phyloP scores from a whole-genome alignment of 345 rosid species.

The Camelina neglecta region DNA sequence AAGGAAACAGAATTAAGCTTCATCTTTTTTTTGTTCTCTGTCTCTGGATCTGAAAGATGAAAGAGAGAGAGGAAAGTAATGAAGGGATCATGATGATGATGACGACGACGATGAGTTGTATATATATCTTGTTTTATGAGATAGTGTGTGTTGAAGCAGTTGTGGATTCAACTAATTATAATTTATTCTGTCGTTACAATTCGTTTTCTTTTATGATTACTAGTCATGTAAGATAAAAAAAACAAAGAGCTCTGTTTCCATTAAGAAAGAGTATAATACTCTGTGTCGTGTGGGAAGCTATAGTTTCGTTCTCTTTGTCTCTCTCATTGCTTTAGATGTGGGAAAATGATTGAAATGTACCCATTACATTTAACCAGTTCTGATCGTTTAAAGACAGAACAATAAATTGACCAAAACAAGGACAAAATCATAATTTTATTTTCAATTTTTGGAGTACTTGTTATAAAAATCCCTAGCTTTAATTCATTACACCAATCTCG shows the following conservation, averaged over 20 bases:
- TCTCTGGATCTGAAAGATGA: slow-evolving; percentile 19
- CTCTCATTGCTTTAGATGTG: slow-evolving; percentile 3
- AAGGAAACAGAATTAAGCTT: slow-evolving; percentile 30
- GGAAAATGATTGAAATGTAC: slow-evolving; percentile 18
- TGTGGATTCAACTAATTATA: slow-evolving; percentile 9
- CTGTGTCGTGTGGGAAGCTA: slow-evolving; percentile 6
- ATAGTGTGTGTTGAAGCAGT: slow-evolving; percentile 32
- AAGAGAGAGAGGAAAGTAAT: slow-evolving; percentile 16
- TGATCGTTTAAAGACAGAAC: too few species aligned
- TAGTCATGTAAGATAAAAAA: background rate
- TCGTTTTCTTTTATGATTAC: background rate
- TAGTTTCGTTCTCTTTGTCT: too few species aligned
- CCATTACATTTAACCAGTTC: too few species aligned
- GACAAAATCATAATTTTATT: too few species aligned
- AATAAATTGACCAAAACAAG: too few species aligned
- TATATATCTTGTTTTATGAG: slow-evolving; percentile 17
- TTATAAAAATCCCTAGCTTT: background rate
- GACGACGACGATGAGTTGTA: background rate
- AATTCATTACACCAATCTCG: background rate
- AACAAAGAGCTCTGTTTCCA: slow-evolving; percentile 15
- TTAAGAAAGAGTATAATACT: background rate
- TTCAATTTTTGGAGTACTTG: background rate
- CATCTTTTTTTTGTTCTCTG: slow-evolving; percentile 18
- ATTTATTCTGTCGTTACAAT: background rate
- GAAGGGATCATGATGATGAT: slow-evolving; percentile 32